Evolutionary conservation across 2,329 filamentous ascomycete genomes (phyloP), one percentile per base, ranked within the genome.

Genomic region (Exophiala oligosperma): DNA sequence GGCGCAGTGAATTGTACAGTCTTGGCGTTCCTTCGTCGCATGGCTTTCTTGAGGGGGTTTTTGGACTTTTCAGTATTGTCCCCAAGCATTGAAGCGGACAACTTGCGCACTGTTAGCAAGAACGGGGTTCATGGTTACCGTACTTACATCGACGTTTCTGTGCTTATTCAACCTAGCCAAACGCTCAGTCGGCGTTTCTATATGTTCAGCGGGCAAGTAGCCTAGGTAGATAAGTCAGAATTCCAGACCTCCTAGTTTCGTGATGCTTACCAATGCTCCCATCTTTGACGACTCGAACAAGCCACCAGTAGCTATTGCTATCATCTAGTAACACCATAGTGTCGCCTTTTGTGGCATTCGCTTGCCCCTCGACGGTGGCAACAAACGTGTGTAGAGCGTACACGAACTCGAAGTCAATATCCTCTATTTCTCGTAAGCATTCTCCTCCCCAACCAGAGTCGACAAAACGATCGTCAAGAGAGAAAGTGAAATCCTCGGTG

Each of bases 231-330:
- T 51, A 23, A 52, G 63, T 67, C 60, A 70, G 74, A 55, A 52
- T 56, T 48, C 43, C 32, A 23, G 35, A 50, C 11, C 12, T 28
- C 9, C 28, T 40, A 11, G 58, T 24, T 24, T 12, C 12, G 35
- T 12, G 12, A 44, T 12, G 69, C 80, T 60, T 73, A 87, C 85
- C 86, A 74, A 99, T 99, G 72, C 92, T 97, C 73, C 90, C 95
- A 75, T 99, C 94, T 74, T 97, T 97, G 53, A 97, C 92, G 47
- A 99, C 90, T 64, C 93, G 84, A 12, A 99, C 94, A 61, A 99
- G 84, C 94, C 94, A 99, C 94, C 94, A 99, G 74, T 99, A 99
- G 76, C 92, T 97, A 77, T 99, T 99, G 77, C 92, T 97, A 70
- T 99, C 94, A 70, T 99, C 94, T 23, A 99, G 84, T 64, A 99